Evolutionary conservation across 2,329 filamentous ascomycete genomes (phyloP), one percentile per base, ranked within the genome.

Genomic region (Colletotrichum orchidophilum): DNA sequence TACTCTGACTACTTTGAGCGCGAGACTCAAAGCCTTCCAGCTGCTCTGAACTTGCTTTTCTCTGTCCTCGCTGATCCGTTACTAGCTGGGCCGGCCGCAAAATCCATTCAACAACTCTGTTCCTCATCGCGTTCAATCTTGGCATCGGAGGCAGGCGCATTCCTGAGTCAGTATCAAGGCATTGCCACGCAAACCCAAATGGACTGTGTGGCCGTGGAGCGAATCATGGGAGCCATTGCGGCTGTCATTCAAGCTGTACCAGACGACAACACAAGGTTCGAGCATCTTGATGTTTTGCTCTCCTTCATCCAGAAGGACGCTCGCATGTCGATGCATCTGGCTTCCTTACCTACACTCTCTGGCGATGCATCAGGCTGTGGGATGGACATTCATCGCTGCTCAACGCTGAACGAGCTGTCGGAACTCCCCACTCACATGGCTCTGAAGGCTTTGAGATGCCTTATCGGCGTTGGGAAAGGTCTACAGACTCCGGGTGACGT

Each of bases 1-100:
- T 95, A 94, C 77, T 90, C 92, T 5, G 89, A 91, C 64, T 96
- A 94, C 80, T 96, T 97, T 78, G 88, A 93, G 75, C 87, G 90
- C 26, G 90, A 94, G 76, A 84, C 90, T 1, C 85, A 88, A 35
- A 89, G 90, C 72, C 85, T 97, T 1, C 91, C 93, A 1, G 84
- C 90, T 52, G 92, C 92, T 1, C 83, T 97, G 27, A 93, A 92
- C 59, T 90, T 96, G 54, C 86, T 96, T 1, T 95, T 97, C 77
- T 87, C 86, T 35, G 90, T 92, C 7, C 84, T 96, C 4, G 86
- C 87, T 21, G 90, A 92, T 35, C 82, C 87, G 2, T 82, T 86
- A 4, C 84, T 95, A 54, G 90, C 91, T 9, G 84, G 87, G n/a
- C 86, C 89, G 59, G 92, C 94, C 3, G 93, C 94, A 2, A 92